These are phyloP conservation scores for Candolleomyces eurysporus DNA, from an alignment of 768 basidiomycete genomes.

Conservation along the genomic window DNA sequence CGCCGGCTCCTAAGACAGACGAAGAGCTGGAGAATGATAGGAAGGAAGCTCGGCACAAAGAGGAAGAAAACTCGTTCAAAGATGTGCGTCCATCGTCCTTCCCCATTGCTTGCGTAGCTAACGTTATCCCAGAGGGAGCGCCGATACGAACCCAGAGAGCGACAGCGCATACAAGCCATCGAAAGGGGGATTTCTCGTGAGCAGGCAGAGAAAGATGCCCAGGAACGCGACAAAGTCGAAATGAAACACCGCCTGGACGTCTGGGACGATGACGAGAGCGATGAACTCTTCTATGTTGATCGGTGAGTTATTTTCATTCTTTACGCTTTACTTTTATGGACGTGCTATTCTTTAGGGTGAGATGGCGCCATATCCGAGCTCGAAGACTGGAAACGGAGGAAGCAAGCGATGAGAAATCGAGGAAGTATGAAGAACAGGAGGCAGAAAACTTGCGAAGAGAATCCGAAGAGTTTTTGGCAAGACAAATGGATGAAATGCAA, in stretches of 20 bases:
- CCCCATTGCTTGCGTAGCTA: background rate
- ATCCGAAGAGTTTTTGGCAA: constrained; percentile 90
- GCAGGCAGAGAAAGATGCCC: constrained; percentile 66
- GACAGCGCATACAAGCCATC: constrained; percentile 71
- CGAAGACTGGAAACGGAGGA: constrained; percentile 76
- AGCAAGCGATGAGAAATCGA: constrained; percentile 79
- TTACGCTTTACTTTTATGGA: background rate
- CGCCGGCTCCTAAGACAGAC: constrained; percentile 61
- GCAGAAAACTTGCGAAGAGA: constrained; percentile 84
- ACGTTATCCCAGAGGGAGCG: constrained; percentile 70
- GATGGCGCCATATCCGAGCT: constrained; percentile 81
- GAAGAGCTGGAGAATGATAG: constrained; percentile 85
- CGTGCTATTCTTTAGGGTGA: constrained; percentile 43
- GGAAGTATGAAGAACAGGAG: constrained; percentile 81
- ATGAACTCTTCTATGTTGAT: constrained; percentile 91
- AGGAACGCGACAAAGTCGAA: constrained; percentile 77
- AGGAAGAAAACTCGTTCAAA: constrained; percentile 82
- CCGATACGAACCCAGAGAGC: constrained; percentile 89
- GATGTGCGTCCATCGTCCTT: constrained; percentile 57
- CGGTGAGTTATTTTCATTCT: constrained; percentile 48
- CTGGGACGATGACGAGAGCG: constrained; percentile 92
- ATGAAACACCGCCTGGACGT: constrained; percentile 80
- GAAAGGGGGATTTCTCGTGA: constrained; percentile 78
- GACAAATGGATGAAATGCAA: constrained; percentile 96
- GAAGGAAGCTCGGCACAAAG: constrained; percentile 68